These are phyloP conservation scores for Phoma sp. DNA, from an alignment of 2,329 filamentous ascomycete species.

Conservation along the genomic window DNA sequence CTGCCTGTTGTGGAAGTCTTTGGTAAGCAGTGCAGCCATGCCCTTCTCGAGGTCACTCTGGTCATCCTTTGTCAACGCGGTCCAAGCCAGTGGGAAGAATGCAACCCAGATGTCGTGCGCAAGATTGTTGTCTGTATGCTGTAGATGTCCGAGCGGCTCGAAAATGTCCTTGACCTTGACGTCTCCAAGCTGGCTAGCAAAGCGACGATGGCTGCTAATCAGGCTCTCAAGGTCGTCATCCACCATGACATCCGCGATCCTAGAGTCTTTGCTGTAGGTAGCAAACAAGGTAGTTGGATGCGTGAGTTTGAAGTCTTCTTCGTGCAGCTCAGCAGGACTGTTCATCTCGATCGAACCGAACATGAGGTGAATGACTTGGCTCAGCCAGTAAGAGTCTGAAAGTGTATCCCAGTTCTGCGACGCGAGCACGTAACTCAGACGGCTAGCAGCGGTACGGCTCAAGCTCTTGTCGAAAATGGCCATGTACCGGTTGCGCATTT, in stretches of 20 bases:
- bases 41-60: slow-evolving; percentile 88
- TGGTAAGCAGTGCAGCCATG: slow-evolving; percentile 87
- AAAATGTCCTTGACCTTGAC: slow-evolving; percentile 87
- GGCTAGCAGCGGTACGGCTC: slow-evolving; percentile 87
- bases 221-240: slow-evolving; percentile 85
- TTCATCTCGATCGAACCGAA: slow-evolving; percentile 90
- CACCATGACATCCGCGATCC: slow-evolving; percentile 69
- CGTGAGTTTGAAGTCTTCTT: slow-evolving; percentile 82
- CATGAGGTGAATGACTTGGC: slow-evolving; percentile 91
- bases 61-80: slow-evolving; percentile 84
- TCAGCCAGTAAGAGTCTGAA: slow-evolving; percentile 93
- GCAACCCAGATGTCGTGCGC: slow-evolving; percentile 90
- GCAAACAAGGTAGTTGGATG: slow-evolving; percentile 76
- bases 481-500: slow-evolving; percentile 98
- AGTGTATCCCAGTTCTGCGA: slow-evolving; percentile 98
- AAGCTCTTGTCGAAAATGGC: slow-evolving; percentile 93
- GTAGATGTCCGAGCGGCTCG: slow-evolving; percentile 87
- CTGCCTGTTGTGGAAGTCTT: slow-evolving; percentile 93
- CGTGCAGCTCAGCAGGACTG: slow-evolving; percentile 75
- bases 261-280: slow-evolving; percentile 73
- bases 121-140: slow-evolving; percentile 83
- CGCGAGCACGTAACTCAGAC: slow-evolving; percentile 85
- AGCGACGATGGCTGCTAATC: slow-evolving; percentile 79
- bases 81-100: slow-evolving; percentile 94
- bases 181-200: slow-evolving; percentile 81